Conservation (phyloP, 129 eudicot genomes). For the Pseudognaphalium luteoalbum region DNA sequence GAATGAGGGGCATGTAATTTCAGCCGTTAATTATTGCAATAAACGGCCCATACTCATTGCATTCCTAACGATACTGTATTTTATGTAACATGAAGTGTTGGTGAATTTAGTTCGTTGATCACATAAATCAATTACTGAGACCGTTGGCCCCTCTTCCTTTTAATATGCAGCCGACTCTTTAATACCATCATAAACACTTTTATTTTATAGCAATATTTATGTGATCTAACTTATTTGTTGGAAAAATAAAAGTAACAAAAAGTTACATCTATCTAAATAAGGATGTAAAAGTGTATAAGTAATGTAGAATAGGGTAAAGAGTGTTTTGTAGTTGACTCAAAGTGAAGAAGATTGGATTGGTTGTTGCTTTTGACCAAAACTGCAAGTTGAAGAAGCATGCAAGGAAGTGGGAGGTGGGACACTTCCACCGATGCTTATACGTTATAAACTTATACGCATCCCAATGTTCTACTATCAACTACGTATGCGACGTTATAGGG, state of each 20-base stretch:
- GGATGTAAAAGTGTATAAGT: not conserved
- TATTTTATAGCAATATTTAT: too few species aligned
- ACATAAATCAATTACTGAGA: too few species aligned
- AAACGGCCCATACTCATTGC: too few species aligned
- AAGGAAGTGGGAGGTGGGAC: not conserved
- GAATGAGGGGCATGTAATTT: too few species aligned
- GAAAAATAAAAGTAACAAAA: not conserved
- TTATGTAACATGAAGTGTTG: too few species aligned
- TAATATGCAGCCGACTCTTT: too few species aligned
- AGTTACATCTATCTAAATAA: not conserved
- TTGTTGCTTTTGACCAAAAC: constrained; percentile 26
- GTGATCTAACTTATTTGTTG: not conserved
- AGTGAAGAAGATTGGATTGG: constrained; percentile 10
- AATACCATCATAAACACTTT: too few species aligned
- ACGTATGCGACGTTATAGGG: not conserved
- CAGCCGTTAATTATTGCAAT: too few species aligned
- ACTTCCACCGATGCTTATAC: constrained; percentile 1
- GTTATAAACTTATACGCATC: constrained; percentile 26
- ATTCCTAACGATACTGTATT: too few species aligned
- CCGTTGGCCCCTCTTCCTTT: too few species aligned
- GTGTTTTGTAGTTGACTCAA: constrained; percentile 15
- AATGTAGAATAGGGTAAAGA: not conserved
- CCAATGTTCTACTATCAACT: constrained; percentile 11
- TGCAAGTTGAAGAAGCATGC: constrained; percentile 1
- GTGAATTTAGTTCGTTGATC: too few species aligned